Percentiles rank a stretch among this genome's conserved stretches.
Evolutionary conservation across 192 early-diverging fungal species (phyloP).

Genomic region (Neocallimastix lanati): DNA sequence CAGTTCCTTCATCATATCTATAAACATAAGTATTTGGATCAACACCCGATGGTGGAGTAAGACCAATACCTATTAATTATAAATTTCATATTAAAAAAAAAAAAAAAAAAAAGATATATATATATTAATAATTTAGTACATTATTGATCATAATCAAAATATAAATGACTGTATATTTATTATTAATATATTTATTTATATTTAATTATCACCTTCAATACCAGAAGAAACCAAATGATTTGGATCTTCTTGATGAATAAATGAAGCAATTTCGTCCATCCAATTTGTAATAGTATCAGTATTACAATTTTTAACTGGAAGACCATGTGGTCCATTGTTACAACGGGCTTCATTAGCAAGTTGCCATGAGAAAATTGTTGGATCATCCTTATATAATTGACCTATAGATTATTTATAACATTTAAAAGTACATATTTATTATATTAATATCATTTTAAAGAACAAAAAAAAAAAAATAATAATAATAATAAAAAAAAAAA

Average conservation of each 20-base stretch:
- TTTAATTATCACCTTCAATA: constrained; percentile 10
- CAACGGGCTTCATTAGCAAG: constrained; percentile 6
- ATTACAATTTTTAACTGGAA: constrained; percentile 3
- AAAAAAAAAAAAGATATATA: too few species aligned
- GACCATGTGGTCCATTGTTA: background rate
- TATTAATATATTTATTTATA: too few species aligned
- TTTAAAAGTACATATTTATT: too few species aligned
- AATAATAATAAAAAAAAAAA: too few species aligned
- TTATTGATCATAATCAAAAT: too few species aligned
- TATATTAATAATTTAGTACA: too few species aligned
- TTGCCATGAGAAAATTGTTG: constrained; percentile 5
- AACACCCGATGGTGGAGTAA: background rate
- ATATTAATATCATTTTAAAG: too few species aligned
- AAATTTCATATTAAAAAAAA: too few species aligned
- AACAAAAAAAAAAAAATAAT: too few species aligned
- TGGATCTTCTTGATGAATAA: constrained; percentile 13
- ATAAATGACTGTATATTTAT: too few species aligned
- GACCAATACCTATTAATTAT: background rate
- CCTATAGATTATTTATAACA: background rate
- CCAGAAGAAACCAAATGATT: constrained; percentile 18
- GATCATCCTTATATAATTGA: constrained; percentile 3
- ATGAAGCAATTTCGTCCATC: constrained; percentile 11
- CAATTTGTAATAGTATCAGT: constrained; percentile 9
- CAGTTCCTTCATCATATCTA: background rate
- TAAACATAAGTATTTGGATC: background rate